A percentile compares a stretch with the other conserved stretches of the same genome.
phyloP scores from a whole-genome alignment of 768 basidiomycete genomes.

The Strobilomyces confusus region DNA sequence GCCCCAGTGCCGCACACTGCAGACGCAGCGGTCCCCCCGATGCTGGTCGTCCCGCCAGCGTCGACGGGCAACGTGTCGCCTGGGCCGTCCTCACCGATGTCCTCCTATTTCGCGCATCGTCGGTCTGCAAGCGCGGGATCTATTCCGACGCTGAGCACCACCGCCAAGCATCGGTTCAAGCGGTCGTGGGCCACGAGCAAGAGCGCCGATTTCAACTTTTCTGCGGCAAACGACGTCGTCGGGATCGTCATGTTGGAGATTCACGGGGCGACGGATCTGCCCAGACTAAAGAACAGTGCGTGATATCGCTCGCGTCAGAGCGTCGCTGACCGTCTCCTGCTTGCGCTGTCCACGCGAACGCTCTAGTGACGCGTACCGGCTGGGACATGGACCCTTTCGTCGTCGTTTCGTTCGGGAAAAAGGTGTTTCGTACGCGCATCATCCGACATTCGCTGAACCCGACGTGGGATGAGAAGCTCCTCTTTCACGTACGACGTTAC shows the following conservation, averaged over 20 bases:
- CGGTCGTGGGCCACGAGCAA: conserved; percentile 37
- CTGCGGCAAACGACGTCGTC: conserved; percentile 73
- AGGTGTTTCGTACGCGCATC: conserved; percentile 90
- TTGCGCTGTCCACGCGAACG: neutral
- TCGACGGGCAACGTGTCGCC: conserved; percentile 7
- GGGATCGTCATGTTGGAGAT: conserved; percentile 97
- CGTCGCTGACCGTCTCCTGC: neutral
- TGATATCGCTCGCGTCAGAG: conserved; percentile 10
- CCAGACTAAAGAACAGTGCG: conserved; percentile 82
- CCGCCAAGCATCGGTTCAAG: conserved; percentile 36
- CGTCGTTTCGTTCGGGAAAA: conserved; percentile 94
- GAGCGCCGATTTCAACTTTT: conserved; percentile 53
- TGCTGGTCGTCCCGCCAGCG: conserved; percentile 14
- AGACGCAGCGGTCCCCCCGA: conserved; percentile 7
- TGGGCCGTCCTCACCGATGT: conserved; percentile 21
- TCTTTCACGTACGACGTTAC: conserved; percentile 91
- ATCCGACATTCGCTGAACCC: conserved; percentile 85
- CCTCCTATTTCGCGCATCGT: conserved; percentile 23
- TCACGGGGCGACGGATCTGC: conserved; percentile 76
- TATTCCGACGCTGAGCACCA: conserved; percentile 18
- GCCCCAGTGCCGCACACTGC: neutral
- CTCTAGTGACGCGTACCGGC: conserved; percentile 73
- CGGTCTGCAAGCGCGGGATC: conserved; percentile 32
- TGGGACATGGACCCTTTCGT: conserved; percentile 99
- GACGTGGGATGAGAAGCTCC: conserved; percentile 89